These are phyloP conservation scores for Heliosperma pusillum DNA, from an alignment of 148 eudicot genomes.

Conservation along the genomic window DNA sequence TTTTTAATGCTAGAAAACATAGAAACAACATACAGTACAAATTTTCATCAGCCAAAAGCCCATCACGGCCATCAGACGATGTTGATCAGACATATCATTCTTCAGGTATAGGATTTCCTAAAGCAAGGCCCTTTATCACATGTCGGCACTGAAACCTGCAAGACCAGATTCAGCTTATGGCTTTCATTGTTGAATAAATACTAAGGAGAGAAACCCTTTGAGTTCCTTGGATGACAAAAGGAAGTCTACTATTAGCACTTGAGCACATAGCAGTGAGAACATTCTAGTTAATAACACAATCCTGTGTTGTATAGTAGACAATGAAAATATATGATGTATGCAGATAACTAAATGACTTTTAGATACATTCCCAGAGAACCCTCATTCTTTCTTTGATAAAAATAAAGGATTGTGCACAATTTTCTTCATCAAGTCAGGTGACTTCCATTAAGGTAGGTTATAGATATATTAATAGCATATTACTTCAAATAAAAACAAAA, in stretches of 20 bases:
- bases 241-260: not conserved
- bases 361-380: not conserved
- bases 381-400: not conserved
- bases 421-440: no score
- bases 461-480: not conserved
- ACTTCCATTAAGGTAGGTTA: not conserved
- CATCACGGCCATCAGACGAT: not conserved
- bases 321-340: not conserved
- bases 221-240: not conserved
- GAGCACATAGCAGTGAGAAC: not conserved
- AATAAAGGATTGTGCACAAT: no score
- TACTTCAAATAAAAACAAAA: not conserved
- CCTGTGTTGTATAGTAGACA: not conserved
- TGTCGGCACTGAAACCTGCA: conserved; percentile 86
- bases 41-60: not conserved
- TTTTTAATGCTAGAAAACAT: not conserved
- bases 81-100: conserved; percentile 29
- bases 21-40: conserved; percentile 23
- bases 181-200: not conserved
- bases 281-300: not conserved
- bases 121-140: conserved; percentile 62
- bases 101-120: conserved; percentile 46
- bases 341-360: not conserved
- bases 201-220: not conserved
- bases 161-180: not conserved